phyloP scores from a whole-genome alignment of 805 yeast genomes.

The Blastobotrys peoriensis region DNA sequence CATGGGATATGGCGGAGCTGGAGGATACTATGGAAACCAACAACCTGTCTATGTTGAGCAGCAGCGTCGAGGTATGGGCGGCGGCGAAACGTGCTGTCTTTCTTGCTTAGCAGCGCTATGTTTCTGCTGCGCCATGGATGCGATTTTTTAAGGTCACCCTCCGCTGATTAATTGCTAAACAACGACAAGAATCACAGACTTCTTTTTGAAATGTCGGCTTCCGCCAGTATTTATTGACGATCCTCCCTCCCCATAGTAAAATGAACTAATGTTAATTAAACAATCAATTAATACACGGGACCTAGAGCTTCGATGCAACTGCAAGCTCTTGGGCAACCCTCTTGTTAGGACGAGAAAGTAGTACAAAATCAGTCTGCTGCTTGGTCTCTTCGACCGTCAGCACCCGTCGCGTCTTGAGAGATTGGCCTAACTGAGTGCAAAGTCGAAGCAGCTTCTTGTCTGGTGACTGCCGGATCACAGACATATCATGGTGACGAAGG shows the following conservation, averaged over 20 bases:
- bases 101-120: not conserved
- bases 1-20: not conserved
- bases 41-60: slow-evolving; percentile 1
- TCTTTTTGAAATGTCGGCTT: too few species aligned
- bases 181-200: too few species aligned
- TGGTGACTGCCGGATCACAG: slow-evolving; percentile 9
- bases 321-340: not conserved
- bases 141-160: not conserved
- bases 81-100: not conserved
- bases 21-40: not conserved
- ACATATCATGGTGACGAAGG: slow-evolving; percentile 25
- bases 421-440: slow-evolving; percentile 16
- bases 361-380: slow-evolving; percentile 14
- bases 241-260: too few species aligned
- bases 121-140: slow-evolving; percentile 1
- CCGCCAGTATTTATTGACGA: too few species aligned
- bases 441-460: slow-evolving; percentile 17
- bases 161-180: too few species aligned
- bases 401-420: slow-evolving; percentile 14
- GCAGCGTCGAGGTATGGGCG: not conserved
- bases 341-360: not conserved
- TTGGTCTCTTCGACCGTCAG: slow-evolving; percentile 17
- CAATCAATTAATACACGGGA: too few species aligned
- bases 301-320: not conserved
- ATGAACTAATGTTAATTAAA: too few species aligned